A percentile compares a stretch with the other conserved stretches of the same genome.
Evolutionary conservation across 148 eudicot species (phyloP).

Genomic region (Salicornia ramosissima): DNA sequence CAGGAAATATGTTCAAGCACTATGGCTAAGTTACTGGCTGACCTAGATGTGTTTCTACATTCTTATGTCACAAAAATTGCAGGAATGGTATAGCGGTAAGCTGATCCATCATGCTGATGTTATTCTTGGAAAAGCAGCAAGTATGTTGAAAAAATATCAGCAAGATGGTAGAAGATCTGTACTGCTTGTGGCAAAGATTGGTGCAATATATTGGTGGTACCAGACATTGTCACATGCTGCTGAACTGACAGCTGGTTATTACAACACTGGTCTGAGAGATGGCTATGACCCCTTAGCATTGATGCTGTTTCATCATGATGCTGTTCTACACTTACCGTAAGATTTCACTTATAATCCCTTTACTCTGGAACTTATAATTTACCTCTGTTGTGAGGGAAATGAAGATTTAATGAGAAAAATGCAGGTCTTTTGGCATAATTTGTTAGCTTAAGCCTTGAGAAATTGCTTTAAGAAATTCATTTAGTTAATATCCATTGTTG

Average conservation of each 20-base stretch:
- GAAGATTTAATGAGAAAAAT: not conserved
- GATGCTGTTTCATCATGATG: conserved; percentile 44
- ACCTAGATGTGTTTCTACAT: not conserved
- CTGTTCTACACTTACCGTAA: conserved; percentile 55
- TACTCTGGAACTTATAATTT: not conserved
- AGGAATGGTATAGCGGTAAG: conserved; percentile 69
- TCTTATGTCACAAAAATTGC: conserved; percentile 4
- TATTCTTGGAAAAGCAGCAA: conserved; percentile 46
- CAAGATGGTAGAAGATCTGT: conserved; percentile 37
- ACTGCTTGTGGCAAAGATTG: conserved; percentile 55
- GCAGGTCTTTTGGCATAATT: not conserved
- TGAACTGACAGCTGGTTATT: conserved; percentile 70
- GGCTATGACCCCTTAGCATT: conserved; percentile 58
- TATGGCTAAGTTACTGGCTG: not conserved
- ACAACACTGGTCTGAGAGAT: conserved; percentile 54
- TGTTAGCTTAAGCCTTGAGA: too few relatives aligned
- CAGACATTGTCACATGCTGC: conserved; percentile 53
- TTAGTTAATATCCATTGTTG: not conserved
- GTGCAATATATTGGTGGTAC: conserved; percentile 62
- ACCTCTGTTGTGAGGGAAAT: not conserved
- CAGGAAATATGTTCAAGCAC: not conserved
- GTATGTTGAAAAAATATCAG: conserved; percentile 50
- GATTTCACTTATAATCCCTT: conserved; percentile 14
- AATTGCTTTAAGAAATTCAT: not conserved
- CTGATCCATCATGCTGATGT: conserved; percentile 58